These are phyloP conservation scores for Candida anutae DNA, from an alignment of 1,139 yeast species.

Conservation along the genomic window DNA sequence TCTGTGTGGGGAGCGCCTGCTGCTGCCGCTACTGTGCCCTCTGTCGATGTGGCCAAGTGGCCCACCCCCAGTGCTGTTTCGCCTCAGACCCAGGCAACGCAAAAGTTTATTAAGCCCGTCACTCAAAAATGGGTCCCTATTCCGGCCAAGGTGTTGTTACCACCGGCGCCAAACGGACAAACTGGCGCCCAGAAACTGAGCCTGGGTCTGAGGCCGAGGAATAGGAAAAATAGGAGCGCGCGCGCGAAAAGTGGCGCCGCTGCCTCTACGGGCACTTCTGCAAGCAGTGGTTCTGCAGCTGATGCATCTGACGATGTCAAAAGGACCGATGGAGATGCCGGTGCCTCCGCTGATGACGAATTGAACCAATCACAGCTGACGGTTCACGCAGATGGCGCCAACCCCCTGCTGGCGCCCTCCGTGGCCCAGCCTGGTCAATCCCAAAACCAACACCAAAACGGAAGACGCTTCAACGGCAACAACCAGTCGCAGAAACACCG, in stretches of 20 bases:
- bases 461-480: slow-evolving; percentile 11
- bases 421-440: slow-evolving; percentile 10
- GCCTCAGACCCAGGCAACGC: slow-evolving; percentile 21
- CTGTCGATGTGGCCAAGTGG: slow-evolving; percentile 47
- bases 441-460: slow-evolving; percentile 16
- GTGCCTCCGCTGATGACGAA: neutral
- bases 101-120: slow-evolving; percentile 48
- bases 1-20: slow-evolving; percentile 52
- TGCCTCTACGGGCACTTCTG: neutral
- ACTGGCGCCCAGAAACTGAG: neutral
- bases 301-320: neutral
- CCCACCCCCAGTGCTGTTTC: slow-evolving; percentile 46
- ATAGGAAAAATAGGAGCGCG: neutral
- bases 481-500: slow-evolving; percentile 12
- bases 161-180: slow-evolving; percentile 8
- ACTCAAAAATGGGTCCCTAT: slow-evolving; percentile 90
- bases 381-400: slow-evolving; percentile 1
- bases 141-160: slow-evolving; percentile 59
- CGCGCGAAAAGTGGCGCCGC: neutral
- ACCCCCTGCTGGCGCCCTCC: slow-evolving; percentile 8
- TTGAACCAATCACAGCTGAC: too few relatives aligned
- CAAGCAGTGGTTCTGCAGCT: neutral
- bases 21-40: slow-evolving; percentile 15
- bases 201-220: neutral
- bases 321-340: too few relatives aligned